Evolutionary conservation across 352 stramenopile species (phyloP).

Genomic region (Phytopythium sindhum): DNA sequence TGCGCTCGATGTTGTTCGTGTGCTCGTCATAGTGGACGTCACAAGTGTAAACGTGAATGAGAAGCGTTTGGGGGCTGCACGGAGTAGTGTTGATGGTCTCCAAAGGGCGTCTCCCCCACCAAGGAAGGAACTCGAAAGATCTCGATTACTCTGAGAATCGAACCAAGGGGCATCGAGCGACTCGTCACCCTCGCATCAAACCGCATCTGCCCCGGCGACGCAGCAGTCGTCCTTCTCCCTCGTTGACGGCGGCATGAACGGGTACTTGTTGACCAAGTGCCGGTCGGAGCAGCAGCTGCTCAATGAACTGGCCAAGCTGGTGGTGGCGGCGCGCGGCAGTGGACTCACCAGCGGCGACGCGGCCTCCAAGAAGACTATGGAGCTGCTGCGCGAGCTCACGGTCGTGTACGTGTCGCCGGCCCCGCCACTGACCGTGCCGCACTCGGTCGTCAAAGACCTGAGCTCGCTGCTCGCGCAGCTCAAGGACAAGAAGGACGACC

Average conservation of each 20-base stretch:
- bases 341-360: conserved; percentile 48
- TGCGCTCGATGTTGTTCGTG: too few relatives aligned
- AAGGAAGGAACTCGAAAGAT: too few relatives aligned
- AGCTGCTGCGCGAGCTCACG: conserved; percentile 63
- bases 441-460: conserved; percentile 69
- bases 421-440: conserved; percentile 37
- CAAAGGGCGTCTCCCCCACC: too few relatives aligned
- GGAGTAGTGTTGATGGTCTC: not conserved
- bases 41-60: too few relatives aligned
- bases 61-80: conserved; percentile 2
- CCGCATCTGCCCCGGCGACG: not conserved
- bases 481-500: conserved; percentile 78
- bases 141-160: too few relatives aligned
- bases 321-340: not conserved
- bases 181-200: too few relatives aligned
- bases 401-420: conserved; percentile 70
- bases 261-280: conserved; percentile 55
- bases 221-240: not conserved
- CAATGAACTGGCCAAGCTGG: conserved; percentile 70
- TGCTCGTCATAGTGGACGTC: too few relatives aligned
- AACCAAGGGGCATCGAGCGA: too few relatives aligned
- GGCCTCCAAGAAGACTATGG: conserved; percentile 65
- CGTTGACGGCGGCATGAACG: conserved; percentile 44
- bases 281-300: conserved; percentile 82
- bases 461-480: conserved; percentile 57